phyloP scores from a whole-genome alignment of 345 rosid genomes.

The Aquilaria yunnanensis region DNA sequence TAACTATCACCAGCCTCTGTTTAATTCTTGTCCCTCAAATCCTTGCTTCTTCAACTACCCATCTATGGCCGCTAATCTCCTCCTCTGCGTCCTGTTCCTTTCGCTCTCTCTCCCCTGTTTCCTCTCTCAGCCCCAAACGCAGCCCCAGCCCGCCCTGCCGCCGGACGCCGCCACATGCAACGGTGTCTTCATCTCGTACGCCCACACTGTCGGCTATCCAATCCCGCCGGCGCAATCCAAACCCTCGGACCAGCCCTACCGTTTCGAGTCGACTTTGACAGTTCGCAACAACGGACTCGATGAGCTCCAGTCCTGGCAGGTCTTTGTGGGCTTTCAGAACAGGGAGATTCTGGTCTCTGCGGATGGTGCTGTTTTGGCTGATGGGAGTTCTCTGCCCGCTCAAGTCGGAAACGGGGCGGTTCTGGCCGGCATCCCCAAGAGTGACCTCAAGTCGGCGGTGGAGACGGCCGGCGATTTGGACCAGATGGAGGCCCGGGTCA shows the following conservation, averaged over 20 bases:
- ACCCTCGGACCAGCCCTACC: conserved; percentile 61
- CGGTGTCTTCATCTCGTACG: conserved; percentile 70
- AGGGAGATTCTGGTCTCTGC: conserved; percentile 76
- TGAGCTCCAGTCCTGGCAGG: conserved; percentile 78
- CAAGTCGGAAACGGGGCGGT: conserved; percentile 66
- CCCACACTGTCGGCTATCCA: conserved; percentile 33
- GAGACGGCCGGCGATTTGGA: conserved; percentile 87
- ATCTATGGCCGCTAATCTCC: conserved; percentile 3
- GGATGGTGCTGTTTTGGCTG: conserved; percentile 60
- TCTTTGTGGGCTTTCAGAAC: conserved; percentile 63
- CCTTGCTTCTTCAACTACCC: not conserved
- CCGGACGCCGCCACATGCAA: conserved; percentile 32
- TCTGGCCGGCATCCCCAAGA: conserved; percentile 59
- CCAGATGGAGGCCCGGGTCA: conserved; percentile 66
- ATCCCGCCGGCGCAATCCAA: conserved; percentile 62
- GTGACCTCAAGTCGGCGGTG: conserved; percentile 83
- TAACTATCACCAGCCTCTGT: not conserved
- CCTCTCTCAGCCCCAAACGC: conserved; percentile 9
- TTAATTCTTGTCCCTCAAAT: not conserved
- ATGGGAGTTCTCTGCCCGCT: conserved; percentile 60
- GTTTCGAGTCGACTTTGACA: conserved; percentile 75
- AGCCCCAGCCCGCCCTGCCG: conserved; percentile 13
- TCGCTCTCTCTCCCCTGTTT: conserved; percentile 4
- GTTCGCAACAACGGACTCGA: conserved; percentile 67
- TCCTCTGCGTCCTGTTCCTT: conserved; percentile 4